Conservation (phyloP, 495 filamentous ascomycete genomes). For the Aspergillus bertholletiae region DNA sequence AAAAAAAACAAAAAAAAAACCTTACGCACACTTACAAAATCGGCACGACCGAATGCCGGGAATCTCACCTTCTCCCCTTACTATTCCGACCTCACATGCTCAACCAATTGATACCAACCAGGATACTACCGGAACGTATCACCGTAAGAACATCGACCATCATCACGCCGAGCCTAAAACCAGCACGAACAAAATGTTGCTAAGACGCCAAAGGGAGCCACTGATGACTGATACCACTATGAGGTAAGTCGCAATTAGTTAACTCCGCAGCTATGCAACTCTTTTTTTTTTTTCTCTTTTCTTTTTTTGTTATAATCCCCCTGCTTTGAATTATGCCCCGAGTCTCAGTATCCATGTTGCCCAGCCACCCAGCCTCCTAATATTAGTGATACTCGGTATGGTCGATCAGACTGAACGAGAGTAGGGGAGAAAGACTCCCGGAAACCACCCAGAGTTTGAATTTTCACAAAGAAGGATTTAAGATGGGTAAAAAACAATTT, state of each 20-base stretch:
- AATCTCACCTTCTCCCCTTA: not conserved
- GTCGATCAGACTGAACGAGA: not conserved
- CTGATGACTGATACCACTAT: not conserved
- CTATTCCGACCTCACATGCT: not conserved
- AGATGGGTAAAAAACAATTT: too few relatives aligned
- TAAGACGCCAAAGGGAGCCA: not conserved
- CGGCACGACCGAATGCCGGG: not conserved
- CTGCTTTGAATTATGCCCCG: slow-evolving; percentile 17
- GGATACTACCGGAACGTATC: not conserved
- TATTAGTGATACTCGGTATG: slow-evolving; percentile 5
- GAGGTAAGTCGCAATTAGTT: not conserved
- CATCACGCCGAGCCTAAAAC: not conserved
- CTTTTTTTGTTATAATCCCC: slow-evolving; percentile 2
- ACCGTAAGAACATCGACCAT: not conserved
- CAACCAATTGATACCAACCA: not conserved
- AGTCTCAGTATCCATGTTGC: slow-evolving; percentile 19
- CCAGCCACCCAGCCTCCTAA: slow-evolving; percentile 40
- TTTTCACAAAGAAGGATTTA: too few relatives aligned
- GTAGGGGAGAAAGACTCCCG: not conserved
- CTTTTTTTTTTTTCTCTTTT: slow-evolving; percentile 1
- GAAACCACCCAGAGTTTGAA: not conserved
- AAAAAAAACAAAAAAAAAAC: not conserved
- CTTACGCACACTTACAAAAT: not conserved
- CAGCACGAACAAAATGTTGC: not conserved
- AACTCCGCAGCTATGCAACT: slow-evolving; percentile 10